Base-by-base conservation (phyloP, 768 basidiomycete species). In the Phanerochaete sordida region DNA sequence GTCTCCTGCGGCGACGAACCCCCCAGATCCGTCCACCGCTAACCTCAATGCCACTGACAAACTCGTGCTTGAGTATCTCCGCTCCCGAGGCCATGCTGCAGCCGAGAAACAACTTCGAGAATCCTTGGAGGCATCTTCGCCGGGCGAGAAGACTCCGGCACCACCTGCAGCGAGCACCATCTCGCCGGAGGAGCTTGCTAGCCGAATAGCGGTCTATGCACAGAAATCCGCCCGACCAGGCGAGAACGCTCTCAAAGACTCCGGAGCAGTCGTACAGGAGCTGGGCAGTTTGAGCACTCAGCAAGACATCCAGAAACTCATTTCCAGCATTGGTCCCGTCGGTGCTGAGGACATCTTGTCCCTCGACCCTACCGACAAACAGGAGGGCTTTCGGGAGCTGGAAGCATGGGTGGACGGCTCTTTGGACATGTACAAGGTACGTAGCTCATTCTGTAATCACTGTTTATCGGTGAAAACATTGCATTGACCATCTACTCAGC, bases 331-430 rank as follows among this genome's bases (percentile, higher is more conserved):
- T 63, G 88, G 87, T n/a, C 76, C 84, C 33, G 84, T 90, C 44
- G 91, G 90, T 15, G 86, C 91, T 2, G 91, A 93, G 67, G 92
- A 93, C 58, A 85, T 93, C 35, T 76, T 94, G 28, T 85, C 87
- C 15, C 76, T 86, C 11, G 91, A 94, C 68, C 92, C 92, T 8
- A 88, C 87, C 3, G 92, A 94, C 70, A 90, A 89, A 65, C 87
- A 91, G 45, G 89, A 91, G 67, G 93, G 93, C 2, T 94, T 90
- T 69, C 81, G 84, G 62, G 92, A 94, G 68, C 79, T 94, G 31
- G 91, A 93, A 70, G 81, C 85, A 7, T 94, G 92, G 92, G 92
- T 93, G 8, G 88, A 93, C 68, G 92, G 92, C 1, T 93, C 92
- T 15, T 74, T 94, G 62, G 93, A 94, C 68, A 94, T 94, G 90